Conservation (phyloP, 345 rosid genomes). For the Brassica nigra region DNA sequence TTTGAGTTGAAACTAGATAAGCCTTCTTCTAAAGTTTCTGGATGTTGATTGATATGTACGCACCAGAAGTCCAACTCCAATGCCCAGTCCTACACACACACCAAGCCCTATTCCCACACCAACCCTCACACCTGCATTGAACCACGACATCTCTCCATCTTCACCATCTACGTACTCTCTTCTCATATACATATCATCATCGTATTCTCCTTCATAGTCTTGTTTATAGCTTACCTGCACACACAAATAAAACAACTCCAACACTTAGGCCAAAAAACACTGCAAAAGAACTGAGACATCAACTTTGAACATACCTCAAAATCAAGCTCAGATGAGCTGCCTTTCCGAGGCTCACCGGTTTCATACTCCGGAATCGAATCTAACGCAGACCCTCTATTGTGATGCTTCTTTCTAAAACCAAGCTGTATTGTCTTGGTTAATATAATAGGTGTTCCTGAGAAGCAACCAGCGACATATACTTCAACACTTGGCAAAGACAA, state of each 20-base stretch:
- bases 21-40: conserved; percentile 69
- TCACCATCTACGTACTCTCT: conserved; percentile 45
- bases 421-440: conserved; percentile 78
- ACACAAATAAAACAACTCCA: not conserved
- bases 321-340: not conserved
- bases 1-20: conserved; percentile 39
- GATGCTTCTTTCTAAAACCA: conserved; percentile 60
- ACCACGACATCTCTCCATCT: conserved; percentile 93
- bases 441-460: conserved; percentile 75
- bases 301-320: conserved; percentile 49
- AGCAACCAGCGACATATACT: conserved; percentile 81
- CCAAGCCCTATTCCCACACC: conserved; percentile 98
- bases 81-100: conserved; percentile 78
- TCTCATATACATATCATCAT: conserved; percentile 68
- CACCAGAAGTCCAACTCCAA: conserved; percentile 88
- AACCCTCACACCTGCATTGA: conserved; percentile 93
- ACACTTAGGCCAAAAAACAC: not conserved
- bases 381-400: conserved; percentile 49
- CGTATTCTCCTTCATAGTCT: conserved; percentile 15
- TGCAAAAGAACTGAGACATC: not conserved
- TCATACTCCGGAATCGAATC: conserved; percentile 77
- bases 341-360: conserved; percentile 51
- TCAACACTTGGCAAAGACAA: conserved; percentile 60
- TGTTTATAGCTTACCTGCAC: conserved; percentile 55
- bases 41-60: conserved; percentile 82